Conservation (phyloP, 352 stramenopile genomes). For the Globisporangium viniferum region DNA sequence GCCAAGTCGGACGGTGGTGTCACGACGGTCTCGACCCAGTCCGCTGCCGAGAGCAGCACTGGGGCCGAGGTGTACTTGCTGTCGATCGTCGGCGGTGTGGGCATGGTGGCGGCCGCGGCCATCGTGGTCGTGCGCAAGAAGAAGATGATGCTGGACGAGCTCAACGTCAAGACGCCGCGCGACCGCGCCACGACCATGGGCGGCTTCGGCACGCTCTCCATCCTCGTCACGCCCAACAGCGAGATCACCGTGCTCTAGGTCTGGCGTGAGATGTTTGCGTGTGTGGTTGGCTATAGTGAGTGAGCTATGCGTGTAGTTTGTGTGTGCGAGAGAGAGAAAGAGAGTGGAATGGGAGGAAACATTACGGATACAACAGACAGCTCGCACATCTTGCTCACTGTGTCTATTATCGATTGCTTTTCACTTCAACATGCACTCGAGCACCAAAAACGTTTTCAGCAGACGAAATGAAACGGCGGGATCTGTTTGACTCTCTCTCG, state of each 20-base stretch:
- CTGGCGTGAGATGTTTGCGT: background rate
- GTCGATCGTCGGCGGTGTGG: slow-evolving; percentile 27
- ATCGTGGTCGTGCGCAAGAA: slow-evolving; percentile 68
- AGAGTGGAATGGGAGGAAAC: background rate
- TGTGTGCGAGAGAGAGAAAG: background rate
- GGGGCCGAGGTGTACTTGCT: slow-evolving; percentile 32
- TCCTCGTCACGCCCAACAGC: slow-evolving; percentile 50
- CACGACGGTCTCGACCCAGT: slow-evolving; percentile 39
- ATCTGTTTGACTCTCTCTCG: background rate
- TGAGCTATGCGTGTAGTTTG: background rate
- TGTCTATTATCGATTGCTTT: background rate
- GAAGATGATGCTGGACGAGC: slow-evolving; percentile 51
- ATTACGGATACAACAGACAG: background rate
- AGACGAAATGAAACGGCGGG: background rate
- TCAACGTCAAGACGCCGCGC: slow-evolving; percentile 53
- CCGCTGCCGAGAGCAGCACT: background rate
- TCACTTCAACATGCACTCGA: background rate
- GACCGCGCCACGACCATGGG: slow-evolving; percentile 22
- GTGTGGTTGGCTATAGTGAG: background rate
- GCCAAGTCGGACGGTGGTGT: slow-evolving; percentile 21
- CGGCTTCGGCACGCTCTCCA: slow-evolving; percentile 21
- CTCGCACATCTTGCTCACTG: background rate
- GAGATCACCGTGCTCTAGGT: slow-evolving; percentile 38
- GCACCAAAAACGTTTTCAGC: background rate
- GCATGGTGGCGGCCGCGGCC: slow-evolving; percentile 40